phyloP scores from a whole-genome alignment of 768 basidiomycete species.

The Mycena leptocephala region DNA sequence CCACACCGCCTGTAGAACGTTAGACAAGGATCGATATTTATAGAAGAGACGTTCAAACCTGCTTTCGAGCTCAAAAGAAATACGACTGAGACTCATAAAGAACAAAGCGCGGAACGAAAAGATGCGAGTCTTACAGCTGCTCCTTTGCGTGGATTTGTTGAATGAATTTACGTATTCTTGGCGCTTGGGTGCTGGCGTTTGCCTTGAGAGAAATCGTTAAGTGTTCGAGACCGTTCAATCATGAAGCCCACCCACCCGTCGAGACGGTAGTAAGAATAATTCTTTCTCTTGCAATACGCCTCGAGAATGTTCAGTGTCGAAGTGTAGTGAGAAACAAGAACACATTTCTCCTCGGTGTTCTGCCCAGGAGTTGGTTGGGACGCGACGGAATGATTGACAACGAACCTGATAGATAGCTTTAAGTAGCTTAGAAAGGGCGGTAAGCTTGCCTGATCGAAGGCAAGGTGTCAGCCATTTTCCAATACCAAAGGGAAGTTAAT shows the following conservation, averaged over 20 bases:
- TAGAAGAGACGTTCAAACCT: conserved; percentile 46
- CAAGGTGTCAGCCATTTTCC: neutral
- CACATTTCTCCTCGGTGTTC: conserved; percentile 94
- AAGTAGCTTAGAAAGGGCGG: conserved; percentile 77
- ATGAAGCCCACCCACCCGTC: conserved; percentile 76
- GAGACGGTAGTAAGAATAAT: conserved; percentile 87
- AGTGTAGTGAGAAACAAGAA: conserved; percentile 97
- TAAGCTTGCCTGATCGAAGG: conserved; percentile 76
- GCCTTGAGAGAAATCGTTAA: conserved; percentile 58
- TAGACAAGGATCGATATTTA: neutral
- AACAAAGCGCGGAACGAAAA: neutral
- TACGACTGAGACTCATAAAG: conserved; percentile 69
- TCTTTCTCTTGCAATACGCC: conserved; percentile 82
- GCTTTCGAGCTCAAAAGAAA: conserved; percentile 97
- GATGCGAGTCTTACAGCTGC: conserved; percentile 72
- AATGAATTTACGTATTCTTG: conserved; percentile 92
- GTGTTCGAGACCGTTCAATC: neutral
- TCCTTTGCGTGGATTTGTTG: conserved; percentile 83
- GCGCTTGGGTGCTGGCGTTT: conserved; percentile 82
- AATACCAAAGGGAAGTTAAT: neutral
- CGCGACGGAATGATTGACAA: neutral
- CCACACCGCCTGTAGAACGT: conserved; percentile 80
- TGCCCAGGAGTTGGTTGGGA: conserved; percentile 43
- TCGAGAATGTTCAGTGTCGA: conserved; percentile 95
- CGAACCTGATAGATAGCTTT: conserved; percentile 70